Base-by-base conservation (phyloP, 2,329 filamentous ascomycete species). In the Hypoxylon sp. region DNA sequence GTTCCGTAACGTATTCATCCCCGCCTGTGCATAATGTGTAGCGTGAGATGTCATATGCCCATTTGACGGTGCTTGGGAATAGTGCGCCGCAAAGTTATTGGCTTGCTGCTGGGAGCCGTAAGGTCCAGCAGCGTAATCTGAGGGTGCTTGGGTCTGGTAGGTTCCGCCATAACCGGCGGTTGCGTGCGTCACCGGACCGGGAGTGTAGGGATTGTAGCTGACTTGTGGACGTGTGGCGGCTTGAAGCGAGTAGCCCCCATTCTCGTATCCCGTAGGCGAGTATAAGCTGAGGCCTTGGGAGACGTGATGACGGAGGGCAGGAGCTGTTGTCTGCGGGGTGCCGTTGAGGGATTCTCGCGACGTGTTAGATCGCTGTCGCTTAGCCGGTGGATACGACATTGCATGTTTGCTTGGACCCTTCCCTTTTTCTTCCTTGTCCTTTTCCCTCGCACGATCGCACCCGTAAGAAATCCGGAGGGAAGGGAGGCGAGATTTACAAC, bases 301-400 rank as follows among this genome's bases (percentile, higher is more conserved):
- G 35, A 64, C 51, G 31, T 61, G 48, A 50, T 67, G 65, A 49
- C 68, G 63, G 37, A 70, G 61, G 51, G 64, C 65, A 38, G 68
- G 68, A 53, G 68, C 62, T 25, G 60, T 50, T 31, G 68, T 70
- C 51, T 68, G 68, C 36, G 67, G 66, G 55, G 63, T 63, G 45
- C 46, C 50, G 60, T 67, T 67, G 61, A 57, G 59, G 26, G 65
- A 63, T 38, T 70, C 67, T 63, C 63, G 61, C 51, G 66, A 68
- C 46, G 66, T 68, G 49, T 67, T 64, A 46, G 66, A 68, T 65
- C 66, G 64, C 59, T 67, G 65, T 63, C 66, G 63, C 61, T 68
- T 68, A 30, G 64, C 51, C 56, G 65, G 62, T 64, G 61, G 62
- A 63, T 64, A 68, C 60, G 64, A 66, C 66, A 68, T 67, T 61